Evolutionary conservation across 148 eudicot genomes (phyloP).

Genomic region (Rhododendron williamsianum): DNA sequence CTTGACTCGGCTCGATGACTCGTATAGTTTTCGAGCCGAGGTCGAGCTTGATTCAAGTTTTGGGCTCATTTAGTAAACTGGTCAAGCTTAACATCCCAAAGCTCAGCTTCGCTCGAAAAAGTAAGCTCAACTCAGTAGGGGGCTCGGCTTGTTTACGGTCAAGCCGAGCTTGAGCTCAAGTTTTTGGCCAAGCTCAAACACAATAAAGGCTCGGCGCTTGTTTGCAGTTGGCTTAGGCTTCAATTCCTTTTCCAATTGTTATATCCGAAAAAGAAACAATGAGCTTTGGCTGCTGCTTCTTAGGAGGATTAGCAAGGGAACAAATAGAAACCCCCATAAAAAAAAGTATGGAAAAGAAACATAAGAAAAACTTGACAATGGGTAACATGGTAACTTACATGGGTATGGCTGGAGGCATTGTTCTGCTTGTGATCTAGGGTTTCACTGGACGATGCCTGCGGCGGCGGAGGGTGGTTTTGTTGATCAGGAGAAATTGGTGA

Average conservation of each 20-base stretch:
- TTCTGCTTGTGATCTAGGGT: neutral
- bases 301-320: neutral
- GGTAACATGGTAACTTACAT: neutral
- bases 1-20: too few relatives aligned
- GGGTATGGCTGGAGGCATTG: neutral
- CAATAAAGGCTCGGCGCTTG: too few relatives aligned
- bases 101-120: too few relatives aligned
- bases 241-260: neutral
- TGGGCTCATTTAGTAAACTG: too few relatives aligned
- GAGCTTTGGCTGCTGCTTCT: neutral
- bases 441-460: neutral
- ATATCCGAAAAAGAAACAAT: neutral
- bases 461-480: neutral
- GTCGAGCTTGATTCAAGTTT: too few relatives aligned
- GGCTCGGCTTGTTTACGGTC: too few relatives aligned
- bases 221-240: neutral
- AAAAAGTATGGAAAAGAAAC: neutral
- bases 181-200: too few relatives aligned
- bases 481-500: neutral
- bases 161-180: too few relatives aligned
- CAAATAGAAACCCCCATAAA: neutral
- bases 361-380: neutral
- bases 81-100: too few relatives aligned
- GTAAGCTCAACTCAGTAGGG: too few relatives aligned
- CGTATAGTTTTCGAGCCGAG: too few relatives aligned